Percentiles rank a stretch among this genome's conserved stretches.
These are phyloP conservation scores for Boletellus ananiceps DNA, from an alignment of 768 basidiomycete genomes.

Conservation along the genomic window DNA sequence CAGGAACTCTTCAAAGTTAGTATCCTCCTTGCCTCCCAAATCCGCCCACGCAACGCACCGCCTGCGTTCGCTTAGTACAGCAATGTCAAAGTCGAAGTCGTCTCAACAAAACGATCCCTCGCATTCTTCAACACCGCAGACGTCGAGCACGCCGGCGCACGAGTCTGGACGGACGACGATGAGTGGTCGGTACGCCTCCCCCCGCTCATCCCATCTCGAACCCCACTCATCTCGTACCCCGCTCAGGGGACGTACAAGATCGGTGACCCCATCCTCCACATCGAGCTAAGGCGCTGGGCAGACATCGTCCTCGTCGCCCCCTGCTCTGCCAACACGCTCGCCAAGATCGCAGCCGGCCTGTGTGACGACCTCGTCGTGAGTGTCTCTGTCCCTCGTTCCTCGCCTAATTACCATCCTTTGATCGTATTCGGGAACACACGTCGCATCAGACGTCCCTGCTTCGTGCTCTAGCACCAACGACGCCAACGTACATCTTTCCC, in stretches of 20 bases:
- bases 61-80: constrained; percentile 46
- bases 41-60: neutral
- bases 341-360: constrained; percentile 83
- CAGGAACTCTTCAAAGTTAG: constrained; percentile 63
- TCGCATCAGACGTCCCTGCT: constrained; percentile 64
- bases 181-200: constrained; percentile 79
- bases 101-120: constrained; percentile 73
- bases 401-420: no score
- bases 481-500: constrained; percentile 87
- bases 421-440: neutral
- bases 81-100: constrained; percentile 76
- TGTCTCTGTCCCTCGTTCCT: neutral
- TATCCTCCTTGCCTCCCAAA: constrained; percentile 11
- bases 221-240: neutral
- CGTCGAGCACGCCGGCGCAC: constrained; percentile 47
- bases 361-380: constrained; percentile 87
- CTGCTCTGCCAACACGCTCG: constrained; percentile 94
- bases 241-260: constrained; percentile 65
- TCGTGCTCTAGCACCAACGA: constrained; percentile 76
- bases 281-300: constrained; percentile 92
- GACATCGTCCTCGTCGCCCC: constrained; percentile 94
- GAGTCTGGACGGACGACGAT: constrained; percentile 86
- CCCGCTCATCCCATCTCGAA: no score
- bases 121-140: constrained; percentile 65
- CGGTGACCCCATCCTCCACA: constrained; percentile 92